These are phyloP conservation scores for Magnaporthiopsis incrustans DNA, from an alignment of 2,329 filamentous ascomycete genomes.

Conservation along the genomic window DNA sequence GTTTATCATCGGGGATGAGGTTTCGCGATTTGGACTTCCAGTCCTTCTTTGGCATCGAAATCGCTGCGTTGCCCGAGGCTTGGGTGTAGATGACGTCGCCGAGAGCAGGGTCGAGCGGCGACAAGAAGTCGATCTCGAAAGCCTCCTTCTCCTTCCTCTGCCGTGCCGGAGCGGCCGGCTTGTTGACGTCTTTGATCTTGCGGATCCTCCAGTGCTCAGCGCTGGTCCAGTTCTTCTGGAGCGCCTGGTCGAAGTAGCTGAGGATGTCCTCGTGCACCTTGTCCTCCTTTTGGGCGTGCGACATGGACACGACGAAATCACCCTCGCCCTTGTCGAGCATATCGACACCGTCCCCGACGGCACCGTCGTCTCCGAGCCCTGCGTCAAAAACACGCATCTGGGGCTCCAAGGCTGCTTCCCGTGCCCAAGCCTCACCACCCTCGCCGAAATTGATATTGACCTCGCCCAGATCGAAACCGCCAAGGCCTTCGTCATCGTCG, in stretches of 20 bases:
- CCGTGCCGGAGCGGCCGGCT: constrained; percentile 51
- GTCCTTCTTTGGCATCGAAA: constrained; percentile 84
- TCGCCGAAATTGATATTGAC: constrained; percentile 82
- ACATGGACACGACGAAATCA: constrained; percentile 74
- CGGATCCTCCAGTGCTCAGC: constrained; percentile 98
- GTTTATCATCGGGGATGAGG: constrained; percentile 91
- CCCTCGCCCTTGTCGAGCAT: constrained; percentile 52
- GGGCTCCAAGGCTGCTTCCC: constrained; percentile 77
- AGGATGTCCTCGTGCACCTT: constrained; percentile 84
- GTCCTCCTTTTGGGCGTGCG: constrained; percentile 57
- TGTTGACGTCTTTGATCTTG: constrained; percentile 74
- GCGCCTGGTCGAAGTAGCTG: constrained; percentile 93
- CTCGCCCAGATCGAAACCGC: constrained; percentile 60
- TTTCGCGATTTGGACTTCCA: constrained; percentile 93
- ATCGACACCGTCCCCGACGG: constrained; percentile 43
- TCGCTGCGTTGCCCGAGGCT: constrained; percentile 70
- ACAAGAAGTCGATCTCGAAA: constrained; percentile 86
- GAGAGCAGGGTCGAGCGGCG: constrained; percentile 61
- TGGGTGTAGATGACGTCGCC: constrained; percentile 75
- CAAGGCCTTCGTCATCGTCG: constrained; percentile 69
- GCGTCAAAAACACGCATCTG: constrained; percentile 74
- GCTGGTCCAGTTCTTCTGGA: constrained; percentile 95
- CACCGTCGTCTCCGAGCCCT: constrained; percentile 46
- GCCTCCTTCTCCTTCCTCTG: constrained; percentile 91
- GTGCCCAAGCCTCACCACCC: constrained; percentile 91